These are phyloP conservation scores for Ambrosia artemisiifolia DNA, from an alignment of 129 eudicot genomes.

Conservation along the genomic window DNA sequence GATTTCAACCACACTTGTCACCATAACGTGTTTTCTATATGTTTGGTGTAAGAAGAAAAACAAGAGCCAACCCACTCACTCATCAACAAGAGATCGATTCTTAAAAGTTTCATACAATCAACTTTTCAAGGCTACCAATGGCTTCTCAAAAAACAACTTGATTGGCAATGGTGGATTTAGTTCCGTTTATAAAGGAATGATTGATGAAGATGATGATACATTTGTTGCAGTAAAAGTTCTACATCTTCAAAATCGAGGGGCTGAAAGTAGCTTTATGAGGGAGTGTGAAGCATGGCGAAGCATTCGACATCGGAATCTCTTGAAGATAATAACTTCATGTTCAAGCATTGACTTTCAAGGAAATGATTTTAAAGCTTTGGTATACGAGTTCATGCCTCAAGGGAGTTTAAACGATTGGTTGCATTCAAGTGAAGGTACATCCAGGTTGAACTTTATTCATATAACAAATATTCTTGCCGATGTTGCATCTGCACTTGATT, in stretches of 20 bases:
- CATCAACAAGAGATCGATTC: background rate
- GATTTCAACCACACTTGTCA: background rate
- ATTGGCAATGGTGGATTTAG: slow-evolving; percentile 17
- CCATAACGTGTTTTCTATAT: background rate
- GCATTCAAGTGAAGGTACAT: background rate
- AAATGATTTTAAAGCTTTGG: slow-evolving; percentile 11
- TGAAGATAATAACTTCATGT: slow-evolving; percentile 28
- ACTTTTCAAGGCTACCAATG: slow-evolving; percentile 32
- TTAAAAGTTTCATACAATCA: slow-evolving; percentile 6
- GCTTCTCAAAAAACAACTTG: slow-evolving; percentile 24
- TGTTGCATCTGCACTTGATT: slow-evolving; percentile 9
- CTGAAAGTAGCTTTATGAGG: slow-evolving; percentile 10
- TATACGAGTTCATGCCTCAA: slow-evolving; percentile 7
- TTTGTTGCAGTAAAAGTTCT: slow-evolving; percentile 31
- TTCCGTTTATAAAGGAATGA: slow-evolving; percentile 24
- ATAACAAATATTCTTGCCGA: slow-evolving; percentile 3
- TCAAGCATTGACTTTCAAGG: slow-evolving; percentile 16
- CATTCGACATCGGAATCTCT: slow-evolving; percentile 29
- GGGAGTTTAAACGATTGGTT: slow-evolving; percentile 17
- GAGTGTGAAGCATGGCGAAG: slow-evolving; percentile 28
- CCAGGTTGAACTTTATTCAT: background rate
- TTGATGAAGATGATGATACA: background rate
- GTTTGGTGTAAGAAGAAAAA: slow-evolving; percentile 1
- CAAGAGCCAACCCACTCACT: background rate
- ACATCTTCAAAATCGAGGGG: slow-evolving; percentile 1